Evolutionary conservation across 1,284 basidiomycete species (phyloP).

Genomic region (Caloboletus inedulis): DNA sequence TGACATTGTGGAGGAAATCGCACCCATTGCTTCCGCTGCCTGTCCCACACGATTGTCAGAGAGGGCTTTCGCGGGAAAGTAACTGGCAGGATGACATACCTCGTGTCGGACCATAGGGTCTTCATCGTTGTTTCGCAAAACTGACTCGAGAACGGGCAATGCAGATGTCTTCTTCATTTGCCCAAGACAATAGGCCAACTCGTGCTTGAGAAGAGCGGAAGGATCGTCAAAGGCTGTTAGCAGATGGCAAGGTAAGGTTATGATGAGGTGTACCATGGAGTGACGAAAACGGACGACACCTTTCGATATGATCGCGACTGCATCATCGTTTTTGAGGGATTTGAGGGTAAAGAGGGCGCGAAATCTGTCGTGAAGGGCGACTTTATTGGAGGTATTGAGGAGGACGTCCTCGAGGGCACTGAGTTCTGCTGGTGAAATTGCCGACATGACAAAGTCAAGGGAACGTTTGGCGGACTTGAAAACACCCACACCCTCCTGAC

Average conservation of each 20-base stretch:
- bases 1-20: conserved; percentile 73
- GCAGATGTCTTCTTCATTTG: conserved; percentile 81
- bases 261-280: not conserved
- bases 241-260: conserved; percentile 2
- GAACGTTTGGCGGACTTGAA: conserved; percentile 35
- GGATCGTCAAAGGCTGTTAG: conserved; percentile 77
- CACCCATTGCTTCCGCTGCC: conserved; percentile 98
- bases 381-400: conserved; percentile 71
- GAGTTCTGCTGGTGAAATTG: conserved; percentile 43
- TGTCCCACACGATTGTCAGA: conserved; percentile 32
- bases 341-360: conserved; percentile 93
- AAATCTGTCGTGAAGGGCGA: conserved; percentile 87
- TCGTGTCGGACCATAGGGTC: conserved; percentile 99
- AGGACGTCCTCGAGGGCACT: conserved; percentile 63
- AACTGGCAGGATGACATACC: conserved; percentile 41
- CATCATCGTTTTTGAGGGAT: conserved; percentile 75
- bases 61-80: not conserved
- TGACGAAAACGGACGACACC: conserved; percentile 44
- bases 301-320: conserved; percentile 83
- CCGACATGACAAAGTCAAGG: conserved; percentile 26
- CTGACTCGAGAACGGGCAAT: conserved; percentile 74
- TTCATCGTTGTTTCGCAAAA: conserved; percentile 68
- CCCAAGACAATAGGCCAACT: conserved; percentile 95
- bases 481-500: conserved; percentile 11
- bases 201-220: conserved; percentile 93